phyloP scores from a whole-genome alignment of 345 rosid species.

The Boechera retrofracta region DNA sequence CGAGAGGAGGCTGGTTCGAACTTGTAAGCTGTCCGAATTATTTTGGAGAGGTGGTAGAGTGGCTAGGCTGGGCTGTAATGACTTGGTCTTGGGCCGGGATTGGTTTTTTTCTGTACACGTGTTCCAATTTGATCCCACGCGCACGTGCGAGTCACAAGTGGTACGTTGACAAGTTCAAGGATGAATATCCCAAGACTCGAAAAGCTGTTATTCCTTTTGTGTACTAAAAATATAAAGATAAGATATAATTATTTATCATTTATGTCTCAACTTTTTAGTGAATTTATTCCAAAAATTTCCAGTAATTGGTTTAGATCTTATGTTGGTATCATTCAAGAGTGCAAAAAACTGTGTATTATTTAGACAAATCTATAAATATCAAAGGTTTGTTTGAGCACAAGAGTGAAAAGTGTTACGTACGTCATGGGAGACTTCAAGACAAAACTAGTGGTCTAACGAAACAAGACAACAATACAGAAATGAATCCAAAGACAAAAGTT shows the following conservation, averaged over 20 bases:
- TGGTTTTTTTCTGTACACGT: slow-evolving; percentile 77
- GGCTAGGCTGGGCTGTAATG: slow-evolving; percentile 92
- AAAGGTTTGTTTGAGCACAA: slow-evolving; percentile 3
- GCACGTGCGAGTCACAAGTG: slow-evolving; percentile 69
- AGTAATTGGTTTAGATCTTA: slow-evolving; percentile 3
- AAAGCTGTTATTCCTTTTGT: slow-evolving; percentile 83
- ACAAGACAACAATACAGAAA: slow-evolving; percentile 38
- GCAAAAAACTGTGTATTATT: slow-evolving; percentile 7
- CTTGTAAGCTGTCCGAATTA: slow-evolving; percentile 88
- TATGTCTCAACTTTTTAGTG: background rate
- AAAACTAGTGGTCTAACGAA: slow-evolving; percentile 35
- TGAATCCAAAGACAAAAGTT: slow-evolving; percentile 37
- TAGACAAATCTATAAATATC: slow-evolving; percentile 24
- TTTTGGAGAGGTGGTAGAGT: slow-evolving; percentile 81
- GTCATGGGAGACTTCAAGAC: slow-evolving; percentile 13
- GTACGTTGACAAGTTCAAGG: slow-evolving; percentile 79
- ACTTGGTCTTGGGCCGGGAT: slow-evolving; percentile 87
- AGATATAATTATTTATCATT: no score
- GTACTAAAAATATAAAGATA: slow-evolving; percentile 37
- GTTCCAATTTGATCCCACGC: slow-evolving; percentile 79
- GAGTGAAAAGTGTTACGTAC: slow-evolving; percentile 23
- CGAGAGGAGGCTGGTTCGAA: slow-evolving; percentile 86
- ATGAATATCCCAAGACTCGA: slow-evolving; percentile 68
- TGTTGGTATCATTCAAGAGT: slow-evolving; percentile 1
- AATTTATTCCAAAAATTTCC: background rate